phyloP scores from a whole-genome alignment of 352 stramenopile genomes.

The Globisporangium alternatum region DNA sequence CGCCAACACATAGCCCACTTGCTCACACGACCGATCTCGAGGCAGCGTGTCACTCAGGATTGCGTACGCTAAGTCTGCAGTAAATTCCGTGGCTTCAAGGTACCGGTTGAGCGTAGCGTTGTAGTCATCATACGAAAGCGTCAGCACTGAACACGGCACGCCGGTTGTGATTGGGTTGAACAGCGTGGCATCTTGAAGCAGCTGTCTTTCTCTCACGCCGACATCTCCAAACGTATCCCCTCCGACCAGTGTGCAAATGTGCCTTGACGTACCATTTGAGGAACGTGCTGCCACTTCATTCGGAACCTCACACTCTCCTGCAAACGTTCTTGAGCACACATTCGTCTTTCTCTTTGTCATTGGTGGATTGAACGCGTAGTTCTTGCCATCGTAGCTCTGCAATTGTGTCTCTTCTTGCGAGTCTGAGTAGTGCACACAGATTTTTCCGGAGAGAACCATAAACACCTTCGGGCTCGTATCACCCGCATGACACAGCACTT shows the following conservation, averaged over 20 bases:
- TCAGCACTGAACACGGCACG: constrained; percentile 20
- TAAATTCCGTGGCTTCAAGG: constrained; percentile 27
- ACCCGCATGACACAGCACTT: constrained; percentile 23
- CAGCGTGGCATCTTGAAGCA: constrained; percentile 28
- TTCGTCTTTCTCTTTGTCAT: neutral
- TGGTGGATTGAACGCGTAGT: constrained; percentile 8
- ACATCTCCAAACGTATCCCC: constrained; percentile 41
- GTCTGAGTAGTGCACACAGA: constrained; percentile 30
- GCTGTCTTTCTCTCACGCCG: constrained; percentile 6
- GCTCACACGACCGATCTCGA: constrained; percentile 45
- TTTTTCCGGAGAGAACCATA: constrained; percentile 37
- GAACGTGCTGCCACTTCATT: neutral
- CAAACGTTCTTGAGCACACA: neutral
- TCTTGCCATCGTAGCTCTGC: constrained; percentile 3
- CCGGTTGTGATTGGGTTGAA: constrained; percentile 24
- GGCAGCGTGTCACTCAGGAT: constrained; percentile 30
- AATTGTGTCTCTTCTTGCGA: constrained; percentile 21
- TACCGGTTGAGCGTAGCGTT: constrained; percentile 18
- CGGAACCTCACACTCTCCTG: constrained; percentile 5
- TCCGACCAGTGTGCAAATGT: constrained; percentile 34
- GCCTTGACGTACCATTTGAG: constrained; percentile 11
- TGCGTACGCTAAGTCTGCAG: constrained; percentile 15
- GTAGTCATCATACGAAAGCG: constrained; percentile 31
- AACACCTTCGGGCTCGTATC: constrained; percentile 24
- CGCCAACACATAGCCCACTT: constrained; percentile 29